A percentile compares a stretch with the other conserved stretches of the same genome.
Evolutionary conservation across 306 rosid genomes (phyloP).

Genomic region (Rosa rugosa): DNA sequence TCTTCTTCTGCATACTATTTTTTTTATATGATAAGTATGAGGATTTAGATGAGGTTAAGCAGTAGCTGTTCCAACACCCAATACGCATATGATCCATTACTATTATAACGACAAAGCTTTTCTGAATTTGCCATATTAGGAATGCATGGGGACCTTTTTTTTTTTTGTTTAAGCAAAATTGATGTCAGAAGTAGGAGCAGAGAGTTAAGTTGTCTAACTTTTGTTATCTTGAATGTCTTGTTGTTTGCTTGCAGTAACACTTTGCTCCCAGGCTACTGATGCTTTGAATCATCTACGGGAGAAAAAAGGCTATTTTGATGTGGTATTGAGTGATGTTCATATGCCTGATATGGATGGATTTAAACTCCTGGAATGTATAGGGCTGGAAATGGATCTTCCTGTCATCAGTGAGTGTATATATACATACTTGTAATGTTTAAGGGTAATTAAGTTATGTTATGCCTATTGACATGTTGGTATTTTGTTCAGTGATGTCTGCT

Average conservation of each 20-base stretch:
- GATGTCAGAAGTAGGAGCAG: background rate
- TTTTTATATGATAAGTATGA: background rate
- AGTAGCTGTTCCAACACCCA: background rate
- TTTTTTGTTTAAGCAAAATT: background rate
- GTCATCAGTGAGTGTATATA: conserved; percentile 49
- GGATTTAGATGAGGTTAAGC: background rate
- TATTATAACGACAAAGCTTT: background rate
- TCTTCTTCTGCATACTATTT: background rate
- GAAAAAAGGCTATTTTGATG: conserved; percentile 46
- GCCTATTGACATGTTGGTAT: conserved; percentile 19
- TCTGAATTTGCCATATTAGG: background rate
- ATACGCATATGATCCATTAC: background rate
- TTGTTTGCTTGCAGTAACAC: conserved; percentile 40
- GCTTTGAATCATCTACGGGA: conserved; percentile 53
- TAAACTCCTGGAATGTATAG: conserved; percentile 45
- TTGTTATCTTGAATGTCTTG: conserved; percentile 2
- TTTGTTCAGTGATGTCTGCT: conserved; percentile 65
- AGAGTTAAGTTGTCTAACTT: conserved; percentile 8
- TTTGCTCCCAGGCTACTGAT: conserved; percentile 31
- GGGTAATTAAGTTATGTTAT: conserved; percentile 2
- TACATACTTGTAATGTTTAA: conserved; percentile 6
- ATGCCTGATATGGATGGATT: conserved; percentile 66
- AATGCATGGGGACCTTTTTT: background rate
- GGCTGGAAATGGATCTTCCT: conserved; percentile 67
- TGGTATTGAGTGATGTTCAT: conserved; percentile 58